Evolutionary conservation across 1,139 yeast genomes (phyloP).

Genomic region (Eremothecium gossypii): DNA sequence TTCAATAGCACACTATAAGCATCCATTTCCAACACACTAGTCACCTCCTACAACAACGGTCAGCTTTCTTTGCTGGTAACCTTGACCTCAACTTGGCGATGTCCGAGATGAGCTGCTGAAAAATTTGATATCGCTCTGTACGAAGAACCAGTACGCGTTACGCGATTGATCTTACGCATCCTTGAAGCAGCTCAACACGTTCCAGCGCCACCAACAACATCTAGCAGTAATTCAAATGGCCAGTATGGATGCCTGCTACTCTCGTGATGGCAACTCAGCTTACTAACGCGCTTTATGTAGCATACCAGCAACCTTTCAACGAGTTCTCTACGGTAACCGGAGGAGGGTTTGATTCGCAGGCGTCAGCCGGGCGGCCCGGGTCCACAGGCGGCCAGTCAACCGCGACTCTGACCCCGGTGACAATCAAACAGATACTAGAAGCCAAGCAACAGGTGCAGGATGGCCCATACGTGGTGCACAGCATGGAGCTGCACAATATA

Average conservation of each 20-base stretch:
- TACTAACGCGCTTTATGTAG: slow-evolving; percentile 8
- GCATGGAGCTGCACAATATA: slow-evolving; percentile 51
- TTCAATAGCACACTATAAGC: neutral
- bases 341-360: slow-evolving; percentile 22
- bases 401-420: slow-evolving; percentile 60
- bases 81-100: too few species aligned
- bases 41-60: too few species aligned
- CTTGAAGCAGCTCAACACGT: too few species aligned
- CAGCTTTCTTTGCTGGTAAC: too few species aligned
- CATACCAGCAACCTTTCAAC: slow-evolving; percentile 27
- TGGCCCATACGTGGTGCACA: slow-evolving; percentile 62
- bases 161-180: too few species aligned
- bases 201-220: too few species aligned
- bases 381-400: slow-evolving; percentile 26
- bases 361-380: slow-evolving; percentile 16
- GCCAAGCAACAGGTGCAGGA: slow-evolving; percentile 62
- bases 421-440: slow-evolving; percentile 68
- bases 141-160: too few species aligned
- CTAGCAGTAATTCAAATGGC: neutral
- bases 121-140: too few species aligned
- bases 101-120: too few species aligned
- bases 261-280: neutral
- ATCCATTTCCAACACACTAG: neutral
- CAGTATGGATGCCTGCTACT: neutral
- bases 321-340: slow-evolving; percentile 26